Conservation (phyloP, 208 protist genomes). For the Trypanosoma scelopori region DNA sequence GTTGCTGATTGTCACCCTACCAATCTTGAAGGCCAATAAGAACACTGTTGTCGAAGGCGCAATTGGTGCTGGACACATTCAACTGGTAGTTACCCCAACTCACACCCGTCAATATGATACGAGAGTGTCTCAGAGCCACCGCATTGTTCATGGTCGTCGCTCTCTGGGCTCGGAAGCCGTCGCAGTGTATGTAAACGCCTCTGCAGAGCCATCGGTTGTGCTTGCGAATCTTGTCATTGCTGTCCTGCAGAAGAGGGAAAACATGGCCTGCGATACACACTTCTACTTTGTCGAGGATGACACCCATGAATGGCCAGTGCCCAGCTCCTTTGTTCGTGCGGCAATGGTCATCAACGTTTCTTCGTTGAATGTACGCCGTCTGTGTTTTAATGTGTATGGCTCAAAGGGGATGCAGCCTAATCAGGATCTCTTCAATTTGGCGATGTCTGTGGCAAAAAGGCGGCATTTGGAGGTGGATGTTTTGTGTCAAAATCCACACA, state of each 20-base stretch:
- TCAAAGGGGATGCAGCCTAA: constrained; percentile 68
- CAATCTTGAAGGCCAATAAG: constrained; percentile 24
- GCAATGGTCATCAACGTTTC: constrained; percentile 70
- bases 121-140: constrained; percentile 25
- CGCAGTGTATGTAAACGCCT: constrained; percentile 64
- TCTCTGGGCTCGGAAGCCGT: constrained; percentile 66
- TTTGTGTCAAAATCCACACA: constrained; percentile 46
- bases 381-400: constrained; percentile 57
- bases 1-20: constrained; percentile 41
- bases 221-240: constrained; percentile 52
- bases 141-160: constrained; percentile 51
- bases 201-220: constrained; percentile 34
- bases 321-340: constrained; percentile 44
- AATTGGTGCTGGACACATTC: constrained; percentile 31
- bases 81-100: constrained; percentile 1
- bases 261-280: constrained; percentile 53
- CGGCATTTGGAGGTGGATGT: constrained; percentile 21
- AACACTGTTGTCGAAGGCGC: constrained; percentile 68
- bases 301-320: constrained; percentile 46
- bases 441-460: constrained; percentile 10
- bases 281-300: constrained; percentile 63
- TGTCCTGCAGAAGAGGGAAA: constrained; percentile 31
- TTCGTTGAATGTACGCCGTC: constrained; percentile 32
- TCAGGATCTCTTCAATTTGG: constrained; percentile 59
- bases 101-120: constrained; percentile 17